Conservation (phyloP, 257 asterid species). For the Orobanche coerulescens region DNA sequence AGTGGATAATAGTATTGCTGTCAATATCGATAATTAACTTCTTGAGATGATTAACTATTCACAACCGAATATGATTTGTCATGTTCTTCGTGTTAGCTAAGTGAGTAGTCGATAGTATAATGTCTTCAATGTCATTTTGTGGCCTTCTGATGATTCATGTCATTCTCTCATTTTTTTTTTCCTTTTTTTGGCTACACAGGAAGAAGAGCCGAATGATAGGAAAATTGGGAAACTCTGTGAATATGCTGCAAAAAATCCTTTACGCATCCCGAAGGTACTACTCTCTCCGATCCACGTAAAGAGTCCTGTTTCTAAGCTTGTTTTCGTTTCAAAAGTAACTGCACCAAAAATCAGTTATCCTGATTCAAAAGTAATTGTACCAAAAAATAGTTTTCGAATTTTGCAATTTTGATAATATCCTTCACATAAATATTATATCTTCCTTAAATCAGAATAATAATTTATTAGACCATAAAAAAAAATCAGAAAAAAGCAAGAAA, state of each 20-base stretch:
- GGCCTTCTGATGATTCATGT: constrained; percentile 5
- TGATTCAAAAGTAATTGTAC: too few relatives aligned
- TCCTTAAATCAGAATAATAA: too few relatives aligned
- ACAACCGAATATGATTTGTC: background rate
- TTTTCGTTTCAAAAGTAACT: too few relatives aligned
- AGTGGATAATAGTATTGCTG: background rate
- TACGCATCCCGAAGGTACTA: constrained; percentile 88
- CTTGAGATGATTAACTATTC: constrained; percentile 9
- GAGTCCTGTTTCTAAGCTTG: too few relatives aligned
- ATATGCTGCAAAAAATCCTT: constrained; percentile 84
- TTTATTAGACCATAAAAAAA: too few relatives aligned
- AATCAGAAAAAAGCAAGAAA: too few relatives aligned
- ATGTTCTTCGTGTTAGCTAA: background rate
- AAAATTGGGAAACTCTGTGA: constrained; percentile 92
- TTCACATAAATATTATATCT: too few relatives aligned
- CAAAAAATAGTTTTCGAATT: too few relatives aligned
- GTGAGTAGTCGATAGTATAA: background rate
- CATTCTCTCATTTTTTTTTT: background rate
- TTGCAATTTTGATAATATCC: too few relatives aligned
- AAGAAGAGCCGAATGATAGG: constrained; percentile 87
- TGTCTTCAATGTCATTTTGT: background rate
- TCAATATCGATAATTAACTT: background rate
- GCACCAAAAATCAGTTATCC: too few relatives aligned
- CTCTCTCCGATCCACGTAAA: too few relatives aligned
- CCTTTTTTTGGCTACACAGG: constrained; percentile 40